Base-by-base conservation (phyloP, 495 filamentous ascomycete species). In the Hamigera avellanea region DNA sequence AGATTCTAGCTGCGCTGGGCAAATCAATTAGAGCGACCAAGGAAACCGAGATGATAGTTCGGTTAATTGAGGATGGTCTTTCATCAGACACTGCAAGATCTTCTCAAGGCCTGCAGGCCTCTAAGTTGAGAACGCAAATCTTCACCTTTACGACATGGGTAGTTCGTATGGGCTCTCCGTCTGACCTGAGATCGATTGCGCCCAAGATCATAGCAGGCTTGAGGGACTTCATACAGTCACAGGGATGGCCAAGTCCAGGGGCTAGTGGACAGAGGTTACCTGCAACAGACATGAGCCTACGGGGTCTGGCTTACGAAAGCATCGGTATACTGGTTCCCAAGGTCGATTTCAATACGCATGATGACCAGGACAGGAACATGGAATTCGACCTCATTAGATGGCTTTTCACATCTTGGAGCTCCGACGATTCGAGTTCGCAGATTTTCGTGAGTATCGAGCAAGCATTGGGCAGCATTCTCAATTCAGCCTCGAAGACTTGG, bases 121-220 rank as follows among this genome's bases (percentile, higher is more conserved):
- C 73, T 8, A 84, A 83, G 48, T 61, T 95, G 10, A 72, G 84
- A 39, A 76, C 78, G 32, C 84, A 88, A 17, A 73, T 93, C n/a
- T 88, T 96, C 49, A 76, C 76, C 29, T 93, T 86, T 48, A 80
- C 87, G 19, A 86, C 84, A 30, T 95, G 88, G 78, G 75, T 88
- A 14, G 83, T 86, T 6, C 72, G 81, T 30, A 81, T 85, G 49
- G 83, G 76, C 15, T 73, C 75, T 8, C 55, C 60, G 7, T 64
- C 62, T 12, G 69, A 75, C 30, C 58, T 82, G 8, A 67, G 72
- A 36, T 52, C 58, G 14, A 77, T 93, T 39, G 82, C 82, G 1
- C 68, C 78, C 1, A 72, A 70, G 25, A 62, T 93, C n/a, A 73
- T 95, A 15, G 59, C 67, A 16, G 76, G 80, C 3, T 59, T 98